Percentiles rank a stretch among this genome's conserved stretches.
phyloP scores from a whole-genome alignment of 2,329 filamentous ascomycete genomes.

The Elsinoe arachidis region DNA sequence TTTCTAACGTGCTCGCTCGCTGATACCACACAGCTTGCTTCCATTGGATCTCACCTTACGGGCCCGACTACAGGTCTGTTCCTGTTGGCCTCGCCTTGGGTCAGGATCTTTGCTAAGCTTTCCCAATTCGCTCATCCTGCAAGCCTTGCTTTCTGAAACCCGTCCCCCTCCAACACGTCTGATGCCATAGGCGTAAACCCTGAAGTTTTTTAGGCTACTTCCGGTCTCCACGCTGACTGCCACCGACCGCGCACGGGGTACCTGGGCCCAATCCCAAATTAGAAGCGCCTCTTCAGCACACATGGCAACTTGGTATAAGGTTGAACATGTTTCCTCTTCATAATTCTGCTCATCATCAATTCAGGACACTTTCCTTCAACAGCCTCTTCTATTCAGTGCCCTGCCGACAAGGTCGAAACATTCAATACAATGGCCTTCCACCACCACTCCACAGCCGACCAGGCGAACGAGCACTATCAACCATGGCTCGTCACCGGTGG shows the following conservation, averaged over 20 bases:
- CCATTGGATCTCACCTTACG: constrained; percentile 7
- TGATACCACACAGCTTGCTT: neutral
- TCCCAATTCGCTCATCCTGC: neutral
- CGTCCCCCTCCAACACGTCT: neutral
- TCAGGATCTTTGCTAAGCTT: constrained; percentile 2
- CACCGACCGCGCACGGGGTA: constrained; percentile 3
- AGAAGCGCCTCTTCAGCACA: constrained; percentile 9
- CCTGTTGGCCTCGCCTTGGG: constrained; percentile 6
- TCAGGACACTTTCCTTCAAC: constrained; percentile 8
- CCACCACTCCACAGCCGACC: constrained; percentile 1
- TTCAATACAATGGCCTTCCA: neutral
- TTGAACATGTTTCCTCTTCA: constrained; percentile 6
- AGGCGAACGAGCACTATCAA: constrained; percentile 8
- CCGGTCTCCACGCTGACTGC: constrained; percentile 5
- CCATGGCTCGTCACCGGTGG: constrained; percentile 5
- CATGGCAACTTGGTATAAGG: constrained; percentile 9
- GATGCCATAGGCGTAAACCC: neutral
- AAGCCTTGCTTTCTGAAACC: constrained; percentile 7
- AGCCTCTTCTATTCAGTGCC: neutral
- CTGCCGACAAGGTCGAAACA: neutral
- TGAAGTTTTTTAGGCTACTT: constrained; percentile 6
- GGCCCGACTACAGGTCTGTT: neutral
- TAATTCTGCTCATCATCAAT: constrained; percentile 2
- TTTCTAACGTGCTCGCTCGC: constrained; percentile 1
- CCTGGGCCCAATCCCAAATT: constrained; percentile 9